Evolutionary conservation across 345 rosid species (phyloP).

Genomic region (Microthlaspi erraticum): DNA sequence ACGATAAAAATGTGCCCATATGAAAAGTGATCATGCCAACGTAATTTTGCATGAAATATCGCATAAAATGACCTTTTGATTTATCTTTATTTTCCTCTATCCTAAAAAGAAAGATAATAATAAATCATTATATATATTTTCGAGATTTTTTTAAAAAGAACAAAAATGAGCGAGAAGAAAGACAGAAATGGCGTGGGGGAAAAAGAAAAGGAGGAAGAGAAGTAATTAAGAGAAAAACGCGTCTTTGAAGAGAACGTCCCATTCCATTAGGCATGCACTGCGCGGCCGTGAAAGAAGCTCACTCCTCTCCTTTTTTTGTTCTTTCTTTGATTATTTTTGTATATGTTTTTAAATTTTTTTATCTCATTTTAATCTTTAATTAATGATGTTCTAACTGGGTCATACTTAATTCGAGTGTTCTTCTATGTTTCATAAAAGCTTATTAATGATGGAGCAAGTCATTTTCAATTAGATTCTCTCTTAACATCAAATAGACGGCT

Average conservation of each 20-base stretch:
- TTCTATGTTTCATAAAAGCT: slow-evolving; percentile 12
- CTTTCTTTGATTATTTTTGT: background rate
- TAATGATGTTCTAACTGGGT: background rate
- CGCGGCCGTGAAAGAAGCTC: slow-evolving; percentile 49
- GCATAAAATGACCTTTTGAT: slow-evolving; percentile 29
- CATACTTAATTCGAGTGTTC: slow-evolving; percentile 19
- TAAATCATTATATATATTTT: slow-evolving; percentile 7
- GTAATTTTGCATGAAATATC: slow-evolving; percentile 47
- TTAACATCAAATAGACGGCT: slow-evolving; percentile 22
- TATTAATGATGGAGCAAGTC: slow-evolving; percentile 34
- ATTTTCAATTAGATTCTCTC: slow-evolving; percentile 40
- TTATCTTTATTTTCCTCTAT: slow-evolving; percentile 7
- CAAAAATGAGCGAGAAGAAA: slow-evolving; percentile 24
- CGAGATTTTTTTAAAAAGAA: background rate
- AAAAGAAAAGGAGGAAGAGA: slow-evolving; percentile 20
- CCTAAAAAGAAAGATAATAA: background rate
- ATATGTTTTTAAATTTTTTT: background rate
- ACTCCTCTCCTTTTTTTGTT: slow-evolving; percentile 35
- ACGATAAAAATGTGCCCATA: slow-evolving; percentile 40
- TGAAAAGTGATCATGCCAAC: slow-evolving; percentile 50
- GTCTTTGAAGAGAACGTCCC: slow-evolving; percentile 46
- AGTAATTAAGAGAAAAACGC: slow-evolving; percentile 39
- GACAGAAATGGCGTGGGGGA: slow-evolving; percentile 39
- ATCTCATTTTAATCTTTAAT: background rate
- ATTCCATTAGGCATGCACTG: slow-evolving; percentile 46